Percentiles rank a stretch among this genome's conserved stretches.
Conservation (phyloP, 352 stramenopile species). For the Thalassiosira allenii region DNA sequence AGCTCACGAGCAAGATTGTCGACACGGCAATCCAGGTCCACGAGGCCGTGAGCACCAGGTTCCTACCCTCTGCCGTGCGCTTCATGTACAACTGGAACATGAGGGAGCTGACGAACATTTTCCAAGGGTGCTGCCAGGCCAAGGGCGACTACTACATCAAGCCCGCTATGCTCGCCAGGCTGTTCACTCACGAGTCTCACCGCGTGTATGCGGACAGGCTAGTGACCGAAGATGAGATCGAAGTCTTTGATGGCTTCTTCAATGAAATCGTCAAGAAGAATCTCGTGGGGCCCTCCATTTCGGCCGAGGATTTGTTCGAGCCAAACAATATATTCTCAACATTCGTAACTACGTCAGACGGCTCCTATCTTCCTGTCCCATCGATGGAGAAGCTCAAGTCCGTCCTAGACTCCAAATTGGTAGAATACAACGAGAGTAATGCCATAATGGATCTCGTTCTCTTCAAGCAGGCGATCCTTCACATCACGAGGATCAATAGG, state of each 20-base stretch:
- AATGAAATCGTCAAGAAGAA: constrained; percentile 93
- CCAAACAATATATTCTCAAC: constrained; percentile 92
- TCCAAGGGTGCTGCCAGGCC: constrained; percentile 93
- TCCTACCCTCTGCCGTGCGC: constrained; percentile 95
- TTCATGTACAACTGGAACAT: constrained; percentile 99
- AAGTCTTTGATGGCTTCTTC: constrained; percentile 92
- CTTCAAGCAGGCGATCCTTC: constrained; percentile 97
- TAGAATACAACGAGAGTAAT: constrained; percentile 95
- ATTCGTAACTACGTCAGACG: constrained; percentile 87
- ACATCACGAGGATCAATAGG: constrained; percentile 95
- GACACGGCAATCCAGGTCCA: constrained; percentile 92
- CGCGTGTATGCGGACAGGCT: constrained; percentile 97
- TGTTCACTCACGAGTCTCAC: constrained; percentile 97
- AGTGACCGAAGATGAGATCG: constrained; percentile 94
- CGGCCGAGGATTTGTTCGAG: constrained; percentile 88
- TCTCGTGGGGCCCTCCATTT: constrained; percentile 79
- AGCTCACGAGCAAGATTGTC: constrained; percentile 89
- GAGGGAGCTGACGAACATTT: constrained; percentile 96
- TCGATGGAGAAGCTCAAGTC: constrained; percentile 91
- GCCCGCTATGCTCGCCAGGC: constrained; percentile 87
- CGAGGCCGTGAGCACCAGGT: constrained; percentile 92
- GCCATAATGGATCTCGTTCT: constrained; percentile 98
- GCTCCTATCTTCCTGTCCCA: constrained; percentile 69
- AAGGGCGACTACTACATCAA: constrained; percentile 93
- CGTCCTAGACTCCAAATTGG: constrained; percentile 89